Evolutionary conservation across 495 filamentous ascomycete species (phyloP).

Genomic region (Aspergillus panamensis): DNA sequence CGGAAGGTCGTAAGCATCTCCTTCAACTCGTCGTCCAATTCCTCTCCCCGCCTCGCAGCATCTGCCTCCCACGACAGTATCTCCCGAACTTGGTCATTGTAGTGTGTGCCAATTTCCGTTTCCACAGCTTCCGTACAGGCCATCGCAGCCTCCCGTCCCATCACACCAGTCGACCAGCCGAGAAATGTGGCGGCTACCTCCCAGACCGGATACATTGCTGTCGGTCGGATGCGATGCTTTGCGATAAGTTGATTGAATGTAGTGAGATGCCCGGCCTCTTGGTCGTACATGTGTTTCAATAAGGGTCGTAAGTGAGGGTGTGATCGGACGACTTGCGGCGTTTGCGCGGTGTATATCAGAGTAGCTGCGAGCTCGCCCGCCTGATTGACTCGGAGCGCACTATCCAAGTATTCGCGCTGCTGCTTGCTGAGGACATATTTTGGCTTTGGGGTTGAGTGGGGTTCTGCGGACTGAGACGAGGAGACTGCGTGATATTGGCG

Average conservation of each 20-base stretch:
- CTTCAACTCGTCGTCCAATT: conserved; percentile 72
- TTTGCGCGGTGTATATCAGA: conserved; percentile 81
- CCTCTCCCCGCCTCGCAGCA: conserved; percentile 61
- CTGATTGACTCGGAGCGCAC: conserved; percentile 85
- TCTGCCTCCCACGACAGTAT: conserved; percentile 76
- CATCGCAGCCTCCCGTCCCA: conserved; percentile 95
- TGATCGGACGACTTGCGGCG: conserved; percentile 64
- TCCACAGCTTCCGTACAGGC: conserved; percentile 98
- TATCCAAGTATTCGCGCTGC: conserved; percentile 73
- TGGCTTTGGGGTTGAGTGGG: conserved; percentile 30
- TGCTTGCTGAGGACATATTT: conserved; percentile 61
- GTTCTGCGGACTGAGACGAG: conserved; percentile 9
- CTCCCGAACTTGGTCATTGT: conserved; percentile 83
- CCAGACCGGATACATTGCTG: conserved; percentile 92
- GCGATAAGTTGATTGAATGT: conserved; percentile 84
- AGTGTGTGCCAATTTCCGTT: conserved; percentile 95
- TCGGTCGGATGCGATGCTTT: conserved; percentile 87
- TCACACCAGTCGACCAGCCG: conserved; percentile 83
- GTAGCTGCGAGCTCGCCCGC: conserved; percentile 85
- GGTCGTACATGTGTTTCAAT: conserved; percentile 98
- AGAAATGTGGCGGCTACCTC: conserved; percentile 75
- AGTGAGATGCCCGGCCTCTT: conserved; percentile 81
- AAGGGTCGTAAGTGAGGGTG: conserved; percentile 84
- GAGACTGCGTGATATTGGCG: conserved; percentile 34
- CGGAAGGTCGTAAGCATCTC: conserved; percentile 71